Conservation (phyloP, 2,329 filamentous ascomycete species). For the Penicillium nordicum region DNA sequence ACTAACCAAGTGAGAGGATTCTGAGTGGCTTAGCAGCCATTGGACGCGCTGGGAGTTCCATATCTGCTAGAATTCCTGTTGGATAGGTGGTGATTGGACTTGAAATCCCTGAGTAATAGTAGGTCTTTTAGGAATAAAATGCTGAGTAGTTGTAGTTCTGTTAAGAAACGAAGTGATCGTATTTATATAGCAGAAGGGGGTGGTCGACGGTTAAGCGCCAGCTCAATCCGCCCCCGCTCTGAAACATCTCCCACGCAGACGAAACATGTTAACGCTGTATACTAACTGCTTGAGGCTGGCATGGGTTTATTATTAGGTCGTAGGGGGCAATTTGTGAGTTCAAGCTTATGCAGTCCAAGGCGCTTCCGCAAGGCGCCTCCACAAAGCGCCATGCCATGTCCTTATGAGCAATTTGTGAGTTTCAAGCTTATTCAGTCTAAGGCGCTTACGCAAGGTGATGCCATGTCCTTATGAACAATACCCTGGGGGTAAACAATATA, state of each 20-base stretch:
- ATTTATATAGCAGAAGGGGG: not conserved
- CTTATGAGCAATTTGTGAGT: not conserved
- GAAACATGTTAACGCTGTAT: not conserved
- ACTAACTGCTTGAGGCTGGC: not conserved
- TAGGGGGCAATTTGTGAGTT: not conserved
- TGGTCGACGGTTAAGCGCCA: not conserved
- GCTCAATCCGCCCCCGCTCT: not conserved
- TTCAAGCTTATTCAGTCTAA: not conserved
- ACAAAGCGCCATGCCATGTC: not conserved
- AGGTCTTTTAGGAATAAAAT: too few relatives aligned
- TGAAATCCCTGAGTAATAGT: too few relatives aligned
- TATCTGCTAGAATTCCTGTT: not conserved
- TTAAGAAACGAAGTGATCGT: not conserved
- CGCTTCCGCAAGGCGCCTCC: not conserved
- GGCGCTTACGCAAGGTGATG: not conserved
- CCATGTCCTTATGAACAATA: not conserved
- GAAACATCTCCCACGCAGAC: not conserved
- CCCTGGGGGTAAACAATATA: not conserved
- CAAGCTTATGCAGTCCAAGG: not conserved
- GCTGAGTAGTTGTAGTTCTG: not conserved
- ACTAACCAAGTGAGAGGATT: slow-evolving; percentile 3
- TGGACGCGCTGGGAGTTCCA: not conserved
- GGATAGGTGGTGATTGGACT: not conserved
- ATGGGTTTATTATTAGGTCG: not conserved
- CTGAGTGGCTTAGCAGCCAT: not conserved